Conservation (phyloP, 208 protist genomes). For the Acanthamoeba royreba region DNA sequence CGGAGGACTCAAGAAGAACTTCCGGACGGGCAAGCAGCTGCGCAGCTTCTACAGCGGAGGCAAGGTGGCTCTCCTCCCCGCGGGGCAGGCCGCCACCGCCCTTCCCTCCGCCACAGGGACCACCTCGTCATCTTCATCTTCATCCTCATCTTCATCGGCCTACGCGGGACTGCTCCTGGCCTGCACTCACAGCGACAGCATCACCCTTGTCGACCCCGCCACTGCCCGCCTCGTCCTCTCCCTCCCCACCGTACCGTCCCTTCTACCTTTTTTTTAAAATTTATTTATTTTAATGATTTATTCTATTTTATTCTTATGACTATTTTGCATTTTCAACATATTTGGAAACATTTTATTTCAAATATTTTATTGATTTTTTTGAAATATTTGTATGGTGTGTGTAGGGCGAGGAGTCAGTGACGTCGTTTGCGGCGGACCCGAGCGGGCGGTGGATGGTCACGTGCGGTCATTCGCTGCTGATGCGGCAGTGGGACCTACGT, state of each 20-base stretch:
- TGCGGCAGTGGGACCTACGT: background rate
- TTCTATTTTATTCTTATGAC: background rate
- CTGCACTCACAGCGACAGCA: background rate
- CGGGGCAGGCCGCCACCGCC: background rate
- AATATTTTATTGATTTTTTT: background rate
- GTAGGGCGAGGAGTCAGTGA: background rate
- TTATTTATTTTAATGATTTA: background rate
- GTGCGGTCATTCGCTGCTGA: background rate
- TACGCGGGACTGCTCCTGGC: background rate
- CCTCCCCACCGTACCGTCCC: background rate
- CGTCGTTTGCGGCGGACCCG: background rate
- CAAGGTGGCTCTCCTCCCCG: background rate
- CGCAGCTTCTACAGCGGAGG: slow-evolving; percentile 21
- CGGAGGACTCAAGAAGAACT: background rate
- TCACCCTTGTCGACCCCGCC: background rate
- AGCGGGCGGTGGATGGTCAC: background rate
- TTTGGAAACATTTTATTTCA: background rate
- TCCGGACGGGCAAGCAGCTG: background rate
- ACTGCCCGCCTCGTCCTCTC: background rate
- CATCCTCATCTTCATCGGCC: background rate
- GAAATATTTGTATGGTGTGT: background rate
- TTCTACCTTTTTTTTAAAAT: background rate
- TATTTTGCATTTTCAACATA: background rate
- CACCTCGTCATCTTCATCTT: no score
- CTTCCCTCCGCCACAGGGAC: no score